Evolutionary conservation across 805 yeast genomes (phyloP), one percentile per base, ranked within the genome.

Genomic region (Maudiozyma turicensis): DNA sequence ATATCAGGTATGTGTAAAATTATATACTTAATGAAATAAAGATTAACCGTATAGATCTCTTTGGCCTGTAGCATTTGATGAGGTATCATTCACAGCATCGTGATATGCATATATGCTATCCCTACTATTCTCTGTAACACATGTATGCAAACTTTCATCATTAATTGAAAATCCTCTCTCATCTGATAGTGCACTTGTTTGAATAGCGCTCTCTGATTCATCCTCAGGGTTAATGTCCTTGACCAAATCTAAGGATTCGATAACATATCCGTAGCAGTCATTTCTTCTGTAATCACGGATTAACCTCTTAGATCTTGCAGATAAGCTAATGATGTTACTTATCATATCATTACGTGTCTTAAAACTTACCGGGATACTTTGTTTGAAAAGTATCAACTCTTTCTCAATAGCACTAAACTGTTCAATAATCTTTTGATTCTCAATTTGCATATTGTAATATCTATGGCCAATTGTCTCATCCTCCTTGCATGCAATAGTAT

Each of bases 251-350:
- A 48, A 31, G 6, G 40, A 32, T 37, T 46, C 50, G n/a, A 61
- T 47, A 20, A 75, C 61, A 37, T 63, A 64, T 13, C 66, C 53
- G 58, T 75, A 75, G 29, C 72, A 68, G 29, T 62, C 61, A 43
- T 72, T 69, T 44, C 77, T 69, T 48, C 74, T 70, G 11, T 73
- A 63, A 50, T 82, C 84, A 50, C 74, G 74, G 72, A 80, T 73
- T 37, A 75, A 62, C 79, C 81, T 76, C 51, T 80, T 82, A 43
- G 81, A 60, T 52, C 76, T 73, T 29, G 77, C 71, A n/a, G 74
- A 70, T 51, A 78, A 60, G 50, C 73, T 67, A 42, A 74, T 73
- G 20, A 75, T 72, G 3, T 78, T 70, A 30, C 66, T 62, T 10
- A 69, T 60, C 20, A 83, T 52, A 5, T 65, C 58, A 20, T 78